Base-by-base conservation (phyloP, 2,329 filamentous ascomycete genomes). In the Trichoderma polysporum region DNA sequence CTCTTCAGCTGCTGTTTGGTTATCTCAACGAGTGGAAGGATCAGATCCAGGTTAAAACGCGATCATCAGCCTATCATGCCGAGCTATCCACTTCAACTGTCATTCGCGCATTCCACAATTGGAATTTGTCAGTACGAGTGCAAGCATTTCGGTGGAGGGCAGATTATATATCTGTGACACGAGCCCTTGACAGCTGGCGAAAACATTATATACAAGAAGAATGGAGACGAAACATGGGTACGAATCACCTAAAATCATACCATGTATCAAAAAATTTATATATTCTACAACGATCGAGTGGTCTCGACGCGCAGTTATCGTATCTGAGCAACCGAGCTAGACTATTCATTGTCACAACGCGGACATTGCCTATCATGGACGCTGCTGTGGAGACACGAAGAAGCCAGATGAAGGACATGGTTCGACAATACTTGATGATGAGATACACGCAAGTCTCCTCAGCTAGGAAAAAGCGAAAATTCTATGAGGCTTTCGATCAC, bases 361-460 rank as follows among this genome's bases (percentile, higher is more conserved):
- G 63, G 15, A 19, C 76, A 12, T 64, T 79, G 19, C 70, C 70
- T 8, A 66, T 74, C 8, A 71, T 79, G 35, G 72, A 75, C 17
- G 63, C 27, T 41, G 68, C 70, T 29, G 71, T 75, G 7, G 71
- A 70, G 45, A 71, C 66, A 12, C 74, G 73, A 5, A 74, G 74
- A 57, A 68, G 69, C 17, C 71, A 70, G 33, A 73, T 75, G 31
- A 77, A 74, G 60, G 63, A 72, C 12, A 67, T 72, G 27, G 69
- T 79, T 17, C 75, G 77, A 53, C 73, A 70, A 19, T 74, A 77
- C 67, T 71, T 79, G 15, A 79, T 76, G 76, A 71, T 71, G 64
- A 75, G 74, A 66, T 79, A 79, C 62, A 77, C 76, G 2, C 71
- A 79, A 66, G 71, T 74, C 27, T 79, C 76, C 5, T 75, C 76